These are phyloP conservation scores for Ophiosphaerella narmari DNA, from an alignment of 2,329 filamentous ascomycete species.

Conservation along the genomic window DNA sequence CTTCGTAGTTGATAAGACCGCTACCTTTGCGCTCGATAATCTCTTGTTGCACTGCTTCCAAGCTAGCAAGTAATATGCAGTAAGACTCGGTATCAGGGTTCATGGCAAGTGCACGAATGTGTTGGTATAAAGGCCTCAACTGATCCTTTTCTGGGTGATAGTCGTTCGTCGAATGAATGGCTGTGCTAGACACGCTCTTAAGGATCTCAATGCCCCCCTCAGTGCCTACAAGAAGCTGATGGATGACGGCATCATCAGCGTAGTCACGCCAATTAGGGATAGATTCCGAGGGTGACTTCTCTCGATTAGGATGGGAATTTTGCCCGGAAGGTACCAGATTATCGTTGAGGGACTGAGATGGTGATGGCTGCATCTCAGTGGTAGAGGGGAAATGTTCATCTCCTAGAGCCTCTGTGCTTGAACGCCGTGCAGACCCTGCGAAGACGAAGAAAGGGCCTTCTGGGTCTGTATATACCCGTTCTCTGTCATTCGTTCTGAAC, in stretches of 20 bases:
- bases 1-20: conserved; percentile 74
- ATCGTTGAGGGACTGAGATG: neutral
- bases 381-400: neutral
- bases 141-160: conserved; percentile 20
- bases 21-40: conserved; percentile 75
- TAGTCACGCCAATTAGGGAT: conserved; percentile 10
- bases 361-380: neutral
- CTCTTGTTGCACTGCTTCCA: conserved; percentile 70
- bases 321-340: neutral
- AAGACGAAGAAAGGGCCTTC: conserved; percentile 15
- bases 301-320: neutral
- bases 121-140: conserved; percentile 15
- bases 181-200: neutral
- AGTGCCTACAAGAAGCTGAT: conserved; percentile 13
- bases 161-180: conserved; percentile 13
- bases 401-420: neutral
- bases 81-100: conserved; percentile 24
- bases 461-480: neutral
- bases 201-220: conserved; percentile 1
- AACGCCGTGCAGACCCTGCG: neutral
- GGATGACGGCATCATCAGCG: conserved; percentile 21
- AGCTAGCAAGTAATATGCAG: conserved; percentile 49
- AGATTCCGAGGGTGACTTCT: neutral
- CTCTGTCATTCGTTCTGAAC: neutral
- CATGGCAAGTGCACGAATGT: conserved; percentile 26